Evolutionary conservation across 169 alveolate genomes (phyloP).

Genomic region (Plasmodium fragile): DNA sequence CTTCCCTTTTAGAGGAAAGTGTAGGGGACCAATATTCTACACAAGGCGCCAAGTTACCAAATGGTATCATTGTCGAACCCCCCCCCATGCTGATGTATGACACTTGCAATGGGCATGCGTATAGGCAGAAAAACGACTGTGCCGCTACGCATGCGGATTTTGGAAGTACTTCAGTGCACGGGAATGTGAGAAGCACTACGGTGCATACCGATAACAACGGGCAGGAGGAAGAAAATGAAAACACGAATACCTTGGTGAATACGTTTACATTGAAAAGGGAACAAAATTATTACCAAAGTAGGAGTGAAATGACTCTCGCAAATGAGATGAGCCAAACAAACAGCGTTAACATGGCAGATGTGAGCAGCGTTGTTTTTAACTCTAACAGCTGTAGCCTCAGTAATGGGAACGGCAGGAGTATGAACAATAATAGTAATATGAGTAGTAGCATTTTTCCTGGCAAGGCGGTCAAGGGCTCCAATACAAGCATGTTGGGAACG

Average conservation of each 20-base stretch:
- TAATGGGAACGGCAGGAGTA: not conserved
- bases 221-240: not conserved
- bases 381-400: not conserved
- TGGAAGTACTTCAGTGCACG: not conserved
- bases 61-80: not conserved
- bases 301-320: not conserved
- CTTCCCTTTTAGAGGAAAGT: not conserved
- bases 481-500: not conserved
- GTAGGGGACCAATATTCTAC: not conserved
- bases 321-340: conserved; percentile 13
- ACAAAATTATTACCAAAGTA: conserved; percentile 4
- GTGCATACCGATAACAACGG: not conserved
- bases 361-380: not conserved
- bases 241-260: not conserved
- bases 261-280: not conserved
- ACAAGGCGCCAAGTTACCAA: not conserved
- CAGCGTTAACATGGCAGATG: not conserved
- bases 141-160: not conserved
- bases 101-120: not conserved
- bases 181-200: not conserved
- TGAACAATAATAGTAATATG: not conserved
- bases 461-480: not conserved
- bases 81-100: not conserved
- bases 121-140: not conserved
- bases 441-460: not conserved